Evolutionary conservation across 768 basidiomycete genomes (phyloP).

Genomic region (Suillus discolor): DNA sequence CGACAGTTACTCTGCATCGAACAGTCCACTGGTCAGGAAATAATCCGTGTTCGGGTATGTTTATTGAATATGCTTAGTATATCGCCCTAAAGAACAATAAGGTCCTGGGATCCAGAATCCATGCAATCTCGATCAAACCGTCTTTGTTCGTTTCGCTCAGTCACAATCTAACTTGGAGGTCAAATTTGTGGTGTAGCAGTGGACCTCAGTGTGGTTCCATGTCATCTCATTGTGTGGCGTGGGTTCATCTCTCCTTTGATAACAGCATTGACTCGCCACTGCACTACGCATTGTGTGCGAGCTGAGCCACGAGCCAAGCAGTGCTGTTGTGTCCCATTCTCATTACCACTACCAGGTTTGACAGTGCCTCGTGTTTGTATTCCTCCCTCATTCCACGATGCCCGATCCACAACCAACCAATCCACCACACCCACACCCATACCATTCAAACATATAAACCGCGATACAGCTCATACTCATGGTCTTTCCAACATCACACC

Average conservation of each 20-base stretch:
- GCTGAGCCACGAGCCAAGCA: no score
- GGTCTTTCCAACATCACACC: neutral
- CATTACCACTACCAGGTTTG: conserved; percentile 12
- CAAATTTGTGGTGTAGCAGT: neutral
- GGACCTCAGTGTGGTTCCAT: neutral
- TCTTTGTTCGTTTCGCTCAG: neutral
- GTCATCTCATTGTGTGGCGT: neutral
- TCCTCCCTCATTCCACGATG: neutral
- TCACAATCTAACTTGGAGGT: neutral
- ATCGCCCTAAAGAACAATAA: neutral
- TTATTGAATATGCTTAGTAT: neutral
- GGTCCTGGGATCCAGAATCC: neutral
- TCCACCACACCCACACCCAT: neutral
- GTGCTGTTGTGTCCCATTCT: conserved; percentile 1
- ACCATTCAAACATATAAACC: conserved; percentile 19
- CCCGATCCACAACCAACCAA: conserved; percentile 24
- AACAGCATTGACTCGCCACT: neutral
- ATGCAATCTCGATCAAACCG: neutral
- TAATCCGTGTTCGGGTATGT: conserved; percentile 38
- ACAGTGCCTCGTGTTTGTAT: conserved; percentile 31
- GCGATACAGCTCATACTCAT: neutral
- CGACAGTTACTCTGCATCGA: neutral
- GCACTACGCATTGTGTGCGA: neutral
- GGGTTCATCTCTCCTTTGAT: neutral
- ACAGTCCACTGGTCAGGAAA: conserved; percentile 35